Conservation (phyloP, 2,329 filamentous ascomycete species). For the Passalora sequoiae region DNA sequence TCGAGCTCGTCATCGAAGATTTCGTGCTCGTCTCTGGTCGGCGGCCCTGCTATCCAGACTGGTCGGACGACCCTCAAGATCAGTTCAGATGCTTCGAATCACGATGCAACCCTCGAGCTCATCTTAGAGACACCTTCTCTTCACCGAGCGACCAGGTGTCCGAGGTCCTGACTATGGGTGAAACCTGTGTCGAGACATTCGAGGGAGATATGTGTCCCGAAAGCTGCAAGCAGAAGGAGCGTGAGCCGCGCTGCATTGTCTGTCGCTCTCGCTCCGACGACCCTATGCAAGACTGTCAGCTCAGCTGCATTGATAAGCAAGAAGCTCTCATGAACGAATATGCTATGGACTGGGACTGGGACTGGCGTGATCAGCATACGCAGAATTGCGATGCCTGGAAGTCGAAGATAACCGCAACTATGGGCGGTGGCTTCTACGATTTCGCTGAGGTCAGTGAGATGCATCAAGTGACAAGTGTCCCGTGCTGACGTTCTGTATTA, state of each 20-base stretch:
- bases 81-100: conserved; percentile 13
- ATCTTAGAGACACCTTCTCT: background rate
- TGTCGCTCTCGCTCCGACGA: too few relatives aligned
- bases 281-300: conserved; percentile 3
- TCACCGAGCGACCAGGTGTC: background rate
- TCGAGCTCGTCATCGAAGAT: conserved; percentile 19
- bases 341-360: background rate
- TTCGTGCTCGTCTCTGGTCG: conserved; percentile 1
- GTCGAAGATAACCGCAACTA: conserved; percentile 3
- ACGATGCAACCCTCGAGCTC: conserved; percentile 12
- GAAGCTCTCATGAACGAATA: background rate
- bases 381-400: conserved; percentile 12
- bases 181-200: too few relatives aligned
- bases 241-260: too few relatives aligned
- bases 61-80: background rate
- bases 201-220: too few relatives aligned
- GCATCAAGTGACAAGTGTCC: background rate
- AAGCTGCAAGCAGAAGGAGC: too few relatives aligned
- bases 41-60: background rate
- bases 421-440: conserved; percentile 11
- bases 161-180: too few relatives aligned
- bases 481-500: too few relatives aligned
- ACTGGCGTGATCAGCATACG: background rate
- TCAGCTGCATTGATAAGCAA: conserved; percentile 5
- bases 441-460: conserved; percentile 7